Base-by-base conservation (phyloP, 352 stramenopile species). In the Phytophthora sojae region DNA sequence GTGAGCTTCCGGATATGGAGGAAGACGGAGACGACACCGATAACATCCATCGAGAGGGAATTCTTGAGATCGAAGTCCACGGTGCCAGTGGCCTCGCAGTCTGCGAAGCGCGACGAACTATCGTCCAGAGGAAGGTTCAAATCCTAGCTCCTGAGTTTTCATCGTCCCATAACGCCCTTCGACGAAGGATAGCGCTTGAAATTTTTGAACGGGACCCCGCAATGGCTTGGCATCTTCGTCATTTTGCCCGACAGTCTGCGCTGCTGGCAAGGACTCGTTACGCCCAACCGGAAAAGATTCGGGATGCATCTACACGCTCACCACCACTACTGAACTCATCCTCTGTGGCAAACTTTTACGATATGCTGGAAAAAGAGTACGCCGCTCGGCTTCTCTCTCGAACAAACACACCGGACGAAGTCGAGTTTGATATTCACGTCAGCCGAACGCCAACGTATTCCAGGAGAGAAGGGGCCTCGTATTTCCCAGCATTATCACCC, bases 21-120 rank as follows among this genome's bases (percentile, higher is more conserved):
- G 71, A 94, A 81, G 84, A 93, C 47, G 86, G 93, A 32, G 83
- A 93, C n/a, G 64, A 85, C 0, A 67, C 80, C 0, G 78, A 90
- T 57, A 91, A 83, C 50, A 68, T 93, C 8, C 79, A 95, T 45
- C 82, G 91, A 52, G 84, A 94, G 75, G 89, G 89, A 2, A 63
- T 86, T 29, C 69, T 96, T 2, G 77, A 86, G 23, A 69, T 96
- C 30, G 81, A 86, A 26, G 42, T 96, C 0, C 57, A 79, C 11
- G 77, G 83, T 4, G 89, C 81, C 3, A 92, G 79, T 50, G 85
- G 91, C 26, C 63, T 96, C 3, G 47, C 67, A 5, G 65, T 81
- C 6, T 32, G 47, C 21, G 64, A 73, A 25, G 65, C 67, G 26
- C 59, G 63, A 11, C 53, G 57, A 30, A 39, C 7, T 1, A 12